Base-by-base conservation (phyloP, 176 grass and related monocot genomes). In the Oryza brachyantha region DNA sequence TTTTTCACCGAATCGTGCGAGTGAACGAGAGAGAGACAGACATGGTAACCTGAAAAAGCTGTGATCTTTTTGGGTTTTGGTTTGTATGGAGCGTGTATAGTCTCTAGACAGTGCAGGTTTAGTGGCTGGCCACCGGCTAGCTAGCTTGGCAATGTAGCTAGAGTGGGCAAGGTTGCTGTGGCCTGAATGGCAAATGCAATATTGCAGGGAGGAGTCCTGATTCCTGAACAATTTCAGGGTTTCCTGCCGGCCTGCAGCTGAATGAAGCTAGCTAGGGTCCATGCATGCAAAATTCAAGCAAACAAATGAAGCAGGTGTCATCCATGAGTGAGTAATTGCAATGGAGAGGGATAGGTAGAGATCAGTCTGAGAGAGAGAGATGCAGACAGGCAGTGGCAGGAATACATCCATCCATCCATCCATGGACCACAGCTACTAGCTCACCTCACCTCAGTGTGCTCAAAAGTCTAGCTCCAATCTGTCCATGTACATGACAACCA, bases 401-500 rank as follows among this genome's bases (percentile, higher is more conserved):
- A 76, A 69, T 46, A 65, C 50, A 68, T 13, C 22, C 74, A 40
- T 74, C 70, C 52, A 69, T 64, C 84, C 50, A 68, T 13, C 22
- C 74, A 40, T 74, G 77, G 63, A 69, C 71, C 84, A 81, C 52
- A 40, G n/a, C n/a, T n/a, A n/a, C n/a, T n/a, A n/a, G n/a, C n/a
- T n/a, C n/a, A n/a, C n/a, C n/a, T n/a, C n/a, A 5, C 50, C 19
- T 21, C 17, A n/a, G 48, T 75, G 67, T 74, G 84, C 77, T 26
- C 52, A 22, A 75, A 62, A 75, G 63, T 50, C 48, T 32, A 32
- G 31, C 31, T 60, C 38, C 77, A 38, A 68, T 48, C 48, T 86
- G 77, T 81, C 62, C 50, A 76, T 29, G 68, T 19, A 52, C 45
- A 66, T 68, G 72, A 24, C 72, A 67, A 67, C 79, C 40, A 48